Conservation (phyloP, 176 grass and related monocot species). For the Oryza glaberrima region DNA sequence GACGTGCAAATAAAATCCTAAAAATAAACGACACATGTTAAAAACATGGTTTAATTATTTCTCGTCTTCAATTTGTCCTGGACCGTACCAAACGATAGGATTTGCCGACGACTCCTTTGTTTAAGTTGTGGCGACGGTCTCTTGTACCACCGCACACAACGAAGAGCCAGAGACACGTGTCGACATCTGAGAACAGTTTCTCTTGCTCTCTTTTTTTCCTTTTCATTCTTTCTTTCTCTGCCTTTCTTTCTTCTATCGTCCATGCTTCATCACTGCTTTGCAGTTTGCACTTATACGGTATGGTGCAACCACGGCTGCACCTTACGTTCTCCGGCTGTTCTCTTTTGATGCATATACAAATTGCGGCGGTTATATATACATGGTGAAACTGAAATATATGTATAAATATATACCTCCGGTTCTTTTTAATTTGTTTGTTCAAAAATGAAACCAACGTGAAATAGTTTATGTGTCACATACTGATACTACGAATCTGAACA, state of each 20-base stretch:
- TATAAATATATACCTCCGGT: too few species aligned
- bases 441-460: too few species aligned
- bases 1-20: neutral
- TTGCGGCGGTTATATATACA: neutral
- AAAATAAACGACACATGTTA: neutral
- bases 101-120: neutral
- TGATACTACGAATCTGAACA: too few species aligned
- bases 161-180: slow-evolving; percentile 13
- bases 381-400: neutral
- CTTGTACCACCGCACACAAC: neutral
- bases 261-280: neutral
- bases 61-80: neutral
- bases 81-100: neutral
- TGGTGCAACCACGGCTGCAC: slow-evolving; percentile 8
- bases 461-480: too few species aligned
- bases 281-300: neutral
- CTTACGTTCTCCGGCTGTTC: neutral
- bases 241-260: neutral
- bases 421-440: too few species aligned
- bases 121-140: neutral
- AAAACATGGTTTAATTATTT: neutral
- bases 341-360: neutral
- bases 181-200: neutral
- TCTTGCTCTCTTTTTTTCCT: neutral
- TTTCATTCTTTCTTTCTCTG: neutral